A percentile compares a stretch with the other conserved stretches of the same genome.
Conservation (phyloP, 208 protist species). For the Trypanosoma melophagium region DNA sequence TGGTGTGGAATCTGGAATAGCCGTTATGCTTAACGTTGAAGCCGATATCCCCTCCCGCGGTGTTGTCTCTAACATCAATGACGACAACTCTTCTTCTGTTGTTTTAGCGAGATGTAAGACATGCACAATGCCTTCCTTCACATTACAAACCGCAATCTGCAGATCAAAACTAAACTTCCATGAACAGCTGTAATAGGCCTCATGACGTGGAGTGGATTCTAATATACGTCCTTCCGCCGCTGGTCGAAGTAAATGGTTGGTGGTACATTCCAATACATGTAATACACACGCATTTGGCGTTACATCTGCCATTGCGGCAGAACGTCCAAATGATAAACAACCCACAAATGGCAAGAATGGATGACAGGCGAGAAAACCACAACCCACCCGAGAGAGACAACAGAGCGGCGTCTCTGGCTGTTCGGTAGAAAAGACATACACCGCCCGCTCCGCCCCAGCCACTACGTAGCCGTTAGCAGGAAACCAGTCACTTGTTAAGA, state of each 20-base stretch:
- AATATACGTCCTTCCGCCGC: constrained; percentile 24
- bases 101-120: constrained; percentile 45
- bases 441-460: constrained; percentile 47
- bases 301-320: not conserved
- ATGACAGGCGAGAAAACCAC: constrained; percentile 55
- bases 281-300: constrained; percentile 24
- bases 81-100: constrained; percentile 10
- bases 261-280: constrained; percentile 29
- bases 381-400: constrained; percentile 29
- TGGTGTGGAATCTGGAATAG: too few species aligned
- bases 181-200: constrained; percentile 32
- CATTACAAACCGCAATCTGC: constrained; percentile 65
- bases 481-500: constrained; percentile 77
- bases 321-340: constrained; percentile 39
- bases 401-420: constrained; percentile 47
- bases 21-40: too few species aligned
- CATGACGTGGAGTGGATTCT: constrained; percentile 31
- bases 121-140: constrained; percentile 54
- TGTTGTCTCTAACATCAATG: too few species aligned
- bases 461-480: constrained; percentile 55
- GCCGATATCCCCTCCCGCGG: not conserved
- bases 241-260: not conserved
- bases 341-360: constrained; percentile 70
- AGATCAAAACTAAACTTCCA: constrained; percentile 83
- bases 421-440: constrained; percentile 56